Percentiles rank a stretch among this genome's conserved stretches.
Evolutionary conservation across 441 rosid species (phyloP).

Genomic region (Gossypium davidsonii): DNA sequence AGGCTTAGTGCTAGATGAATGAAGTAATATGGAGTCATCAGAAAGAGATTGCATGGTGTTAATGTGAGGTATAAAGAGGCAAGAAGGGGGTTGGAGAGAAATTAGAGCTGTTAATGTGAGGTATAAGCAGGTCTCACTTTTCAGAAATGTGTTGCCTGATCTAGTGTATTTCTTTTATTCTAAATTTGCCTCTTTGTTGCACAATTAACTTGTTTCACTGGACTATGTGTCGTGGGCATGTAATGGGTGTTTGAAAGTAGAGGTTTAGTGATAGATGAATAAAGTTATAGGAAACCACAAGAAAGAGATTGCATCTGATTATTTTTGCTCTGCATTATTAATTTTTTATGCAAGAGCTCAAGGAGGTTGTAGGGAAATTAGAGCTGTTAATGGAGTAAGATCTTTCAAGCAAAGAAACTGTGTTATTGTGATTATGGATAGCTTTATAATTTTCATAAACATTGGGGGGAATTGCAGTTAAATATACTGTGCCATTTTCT

Average conservation of each 20-base stretch:
- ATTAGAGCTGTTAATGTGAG: slow-evolving; percentile 35
- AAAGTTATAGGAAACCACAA: slow-evolving; percentile 1
- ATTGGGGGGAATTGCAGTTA: background rate
- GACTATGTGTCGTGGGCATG: background rate
- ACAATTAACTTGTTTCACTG: background rate
- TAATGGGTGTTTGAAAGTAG: background rate
- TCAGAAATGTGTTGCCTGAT: slow-evolving; percentile 8
- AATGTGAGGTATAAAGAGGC: background rate
- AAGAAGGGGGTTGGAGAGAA: slow-evolving; percentile 4
- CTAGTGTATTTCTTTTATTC: slow-evolving; percentile 7
- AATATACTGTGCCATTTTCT: background rate
- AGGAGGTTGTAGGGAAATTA: background rate
- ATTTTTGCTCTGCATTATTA: background rate
- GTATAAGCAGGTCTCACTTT: slow-evolving; percentile 33
- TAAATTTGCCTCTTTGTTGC: background rate
- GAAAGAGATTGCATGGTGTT: slow-evolving; percentile 4
- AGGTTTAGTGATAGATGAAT: slow-evolving; percentile 11
- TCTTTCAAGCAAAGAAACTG: background rate
- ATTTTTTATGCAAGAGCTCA: background rate
- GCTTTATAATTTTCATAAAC: background rate
- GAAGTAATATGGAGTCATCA: background rate
- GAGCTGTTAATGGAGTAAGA: slow-evolving; percentile 5
- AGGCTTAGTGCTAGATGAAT: background rate
- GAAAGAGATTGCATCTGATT: slow-evolving; percentile 9
- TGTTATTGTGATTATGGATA: background rate